Evolutionary conservation across 1,139 yeast genomes (phyloP), one percentile per base, ranked within the genome.

Genomic region (Sugiyamaella novakii): DNA sequence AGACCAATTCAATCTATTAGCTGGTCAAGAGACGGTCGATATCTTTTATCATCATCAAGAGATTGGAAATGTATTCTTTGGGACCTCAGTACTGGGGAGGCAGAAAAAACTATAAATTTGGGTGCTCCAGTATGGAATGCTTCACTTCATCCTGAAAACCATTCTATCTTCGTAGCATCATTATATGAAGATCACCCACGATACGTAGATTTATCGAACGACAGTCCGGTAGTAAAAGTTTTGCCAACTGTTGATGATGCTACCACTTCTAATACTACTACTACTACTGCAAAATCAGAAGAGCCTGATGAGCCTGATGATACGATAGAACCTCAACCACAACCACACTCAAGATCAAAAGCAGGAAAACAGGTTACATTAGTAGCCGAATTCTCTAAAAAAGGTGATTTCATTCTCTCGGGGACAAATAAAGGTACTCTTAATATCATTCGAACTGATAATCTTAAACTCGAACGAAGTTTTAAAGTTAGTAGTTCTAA

Each of bases 391-490:
- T 50, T 72, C 67, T 41, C 77, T 70, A 66, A 72, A 69, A 73
- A 70, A 52, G 87, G 81, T 2, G 69, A 65, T 36, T 80, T 77
- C 55, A 71, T 87, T 2, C 70, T 87, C 39, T 71, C 84, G 0
- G 97, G 97, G 0, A 87, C 96, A 1, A 83, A 83, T 50, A 83
- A 84, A 63, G 98, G 98, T 0, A 78, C 81, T 76, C 60, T 91
- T 22, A 82, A 83, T 54, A 74, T 88, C 41, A 50, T 61, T 54
- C 49, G 58, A 52, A 22, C 60, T 46, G 45, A 59, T 38, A 49
- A 57, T 5, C 44, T 59, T 37, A 53, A 62, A 35, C 66, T 78
- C 11, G 68, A 83, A 1, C 75, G 74, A 53, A 73, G 80, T 5
- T 69, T 76, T 36, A 81, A 81, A 58, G 64, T 87, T 22, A 77